A percentile compares a stretch with the other conserved stretches of the same genome.
These are phyloP conservation scores for Colletotrichum cordylinicola DNA, from an alignment of 2,329 filamentous ascomycete genomes.

Conservation along the genomic window DNA sequence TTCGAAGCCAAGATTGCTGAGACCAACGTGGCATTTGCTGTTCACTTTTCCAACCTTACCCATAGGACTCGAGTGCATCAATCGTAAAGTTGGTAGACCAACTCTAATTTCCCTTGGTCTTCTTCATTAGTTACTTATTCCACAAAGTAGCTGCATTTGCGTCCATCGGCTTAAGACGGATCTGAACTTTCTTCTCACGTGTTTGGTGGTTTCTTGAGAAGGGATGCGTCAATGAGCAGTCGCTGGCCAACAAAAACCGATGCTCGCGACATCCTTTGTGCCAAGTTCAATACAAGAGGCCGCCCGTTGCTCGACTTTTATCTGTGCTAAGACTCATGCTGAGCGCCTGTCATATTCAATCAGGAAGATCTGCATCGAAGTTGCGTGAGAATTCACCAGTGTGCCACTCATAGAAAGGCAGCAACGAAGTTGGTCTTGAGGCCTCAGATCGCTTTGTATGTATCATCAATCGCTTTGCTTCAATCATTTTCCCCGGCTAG, in stretches of 20 bases:
- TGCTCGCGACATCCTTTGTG: too few relatives aligned
- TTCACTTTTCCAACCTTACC: neutral
- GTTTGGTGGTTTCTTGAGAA: neutral
- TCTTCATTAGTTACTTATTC: neutral
- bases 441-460: neutral
- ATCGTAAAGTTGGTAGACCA: neutral
- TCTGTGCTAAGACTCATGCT: neutral
- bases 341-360: neutral
- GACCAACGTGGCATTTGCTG: too few relatives aligned
- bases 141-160: fast-evolving
- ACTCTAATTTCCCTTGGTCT: neutral
- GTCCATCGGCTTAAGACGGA: too few relatives aligned
- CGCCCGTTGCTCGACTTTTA: neutral
- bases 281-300: too few relatives aligned
- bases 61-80: fast-evolving
- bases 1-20: too few relatives aligned
- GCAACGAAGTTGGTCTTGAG: neutral
- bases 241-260: neutral
- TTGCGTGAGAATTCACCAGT: neutral
- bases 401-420: neutral
- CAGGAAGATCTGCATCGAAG: neutral
- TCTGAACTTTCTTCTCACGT: neutral
- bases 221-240: fast-evolving
- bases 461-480: neutral
- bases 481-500: neutral